Base-by-base conservation (phyloP, 2,329 filamentous ascomycete genomes). In the Cadophora malorum region DNA sequence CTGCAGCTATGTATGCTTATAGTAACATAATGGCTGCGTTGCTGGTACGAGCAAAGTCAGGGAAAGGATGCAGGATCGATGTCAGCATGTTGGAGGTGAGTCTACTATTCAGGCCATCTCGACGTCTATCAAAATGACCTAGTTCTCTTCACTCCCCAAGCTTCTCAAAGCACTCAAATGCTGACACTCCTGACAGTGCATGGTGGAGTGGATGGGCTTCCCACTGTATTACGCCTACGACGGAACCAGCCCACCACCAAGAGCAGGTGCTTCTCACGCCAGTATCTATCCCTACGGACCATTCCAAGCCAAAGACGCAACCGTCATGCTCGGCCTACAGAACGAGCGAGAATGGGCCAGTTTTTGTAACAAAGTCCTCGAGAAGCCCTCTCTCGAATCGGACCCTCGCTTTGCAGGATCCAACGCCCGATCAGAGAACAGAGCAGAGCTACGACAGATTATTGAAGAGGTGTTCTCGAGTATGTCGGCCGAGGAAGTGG, bases 191-290 rank as follows among this genome's bases (percentile, higher is more conserved):
- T 33, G 0, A 5, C 55, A 65, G 63, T 60, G 63, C 31, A 65
- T 65, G 63, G 63, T 65, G 12, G 63, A 65, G 19, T 65, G 63
- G 63, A 65, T 65, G 63, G 63, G 63, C 21, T 65, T 52, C 33
- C 63, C 63, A 8, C 33, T 65, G 16, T 65, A 60, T 35, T 65
- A 59, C 38, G 41, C 63, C 19, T 65, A 65, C 45, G 55, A 53
- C 14, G 63, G 63, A 4, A 16, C 41, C 35, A 33, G 8, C 16
- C 55, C 25, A 41, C 63, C 63, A 33, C 23, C 28, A 35, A 59
- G 63, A 56, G 55, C 52, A 9, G 63, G 63, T 6, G 41, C 55
- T 5, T 47, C 53, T 47, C 63, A 65, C 25, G 53, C 63, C 21
- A 65, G 55, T 38, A 65, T 65, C 21, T 65, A 65, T 31, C 63